phyloP scores from a whole-genome alignment of 1,284 basidiomycete species.

The Gomphus sp. region DNA sequence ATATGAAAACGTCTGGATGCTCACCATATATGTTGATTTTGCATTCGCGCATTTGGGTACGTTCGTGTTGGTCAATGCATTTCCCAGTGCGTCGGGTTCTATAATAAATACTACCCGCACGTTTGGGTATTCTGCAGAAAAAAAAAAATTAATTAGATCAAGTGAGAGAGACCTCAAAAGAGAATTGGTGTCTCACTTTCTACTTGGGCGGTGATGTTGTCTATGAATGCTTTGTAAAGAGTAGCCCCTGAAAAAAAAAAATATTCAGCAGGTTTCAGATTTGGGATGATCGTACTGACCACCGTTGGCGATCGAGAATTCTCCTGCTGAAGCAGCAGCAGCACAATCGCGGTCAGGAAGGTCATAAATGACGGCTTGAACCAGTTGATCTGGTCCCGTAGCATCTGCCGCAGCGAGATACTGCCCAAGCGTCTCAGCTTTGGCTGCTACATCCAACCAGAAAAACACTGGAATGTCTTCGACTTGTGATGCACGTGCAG shows the following conservation, averaged over 20 bases:
- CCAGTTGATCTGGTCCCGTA: constrained; percentile 39
- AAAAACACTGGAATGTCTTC: constrained; percentile 51
- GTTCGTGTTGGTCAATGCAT: constrained; percentile 52
- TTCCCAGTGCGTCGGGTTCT: constrained; percentile 57
- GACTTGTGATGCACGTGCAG: constrained; percentile 40
- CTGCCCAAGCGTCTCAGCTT: constrained; percentile 39
- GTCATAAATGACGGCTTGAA: constrained; percentile 58
- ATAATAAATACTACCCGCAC: constrained; percentile 53
- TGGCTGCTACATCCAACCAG: constrained; percentile 49
- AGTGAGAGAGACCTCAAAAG: not conserved
- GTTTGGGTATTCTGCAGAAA: constrained; percentile 38
- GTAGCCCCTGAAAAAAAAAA: constrained; percentile 27
- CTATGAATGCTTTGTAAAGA: constrained; percentile 53
- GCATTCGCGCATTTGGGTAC: constrained; percentile 47
- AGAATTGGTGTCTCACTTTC: constrained; percentile 37
- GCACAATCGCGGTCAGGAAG: constrained; percentile 50
- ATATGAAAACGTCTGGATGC: not conserved
- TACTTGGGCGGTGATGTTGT: constrained; percentile 48
- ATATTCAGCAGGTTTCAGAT: no score
- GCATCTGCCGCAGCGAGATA: constrained; percentile 45
- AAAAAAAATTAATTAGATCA: not conserved
- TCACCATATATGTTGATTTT: constrained; percentile 39
- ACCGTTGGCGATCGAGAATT: constrained; percentile 45
- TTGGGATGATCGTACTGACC: not conserved
- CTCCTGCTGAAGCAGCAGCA: constrained; percentile 55